Conservation (phyloP, 345 rosid genomes). For the Arabis alpina region DNA sequence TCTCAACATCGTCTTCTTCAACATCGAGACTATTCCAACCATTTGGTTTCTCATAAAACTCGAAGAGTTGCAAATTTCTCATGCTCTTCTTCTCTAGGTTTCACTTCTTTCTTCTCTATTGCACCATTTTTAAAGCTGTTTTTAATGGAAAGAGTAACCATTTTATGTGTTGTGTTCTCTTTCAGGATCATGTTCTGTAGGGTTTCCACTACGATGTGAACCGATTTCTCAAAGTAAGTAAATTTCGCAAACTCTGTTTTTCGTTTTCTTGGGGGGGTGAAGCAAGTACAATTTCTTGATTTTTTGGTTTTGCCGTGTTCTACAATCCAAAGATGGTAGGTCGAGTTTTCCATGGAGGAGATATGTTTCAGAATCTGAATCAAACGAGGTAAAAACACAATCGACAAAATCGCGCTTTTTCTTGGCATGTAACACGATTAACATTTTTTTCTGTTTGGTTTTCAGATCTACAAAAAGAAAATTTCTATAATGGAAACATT, state of each 20-base stretch:
- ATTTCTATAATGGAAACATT: conserved; percentile 55
- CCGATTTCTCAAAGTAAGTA: conserved; percentile 44
- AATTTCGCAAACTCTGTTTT: conserved; percentile 23
- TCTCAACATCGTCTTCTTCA: conserved; percentile 38
- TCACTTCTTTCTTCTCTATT: conserved; percentile 10
- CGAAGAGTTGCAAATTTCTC: conserved; percentile 19
- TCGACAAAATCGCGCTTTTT: not conserved
- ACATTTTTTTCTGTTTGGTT: conserved; percentile 23
- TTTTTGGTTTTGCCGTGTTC: not conserved
- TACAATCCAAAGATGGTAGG: conserved; percentile 37
- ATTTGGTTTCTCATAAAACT: not conserved
- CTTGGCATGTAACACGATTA: conserved; percentile 18
- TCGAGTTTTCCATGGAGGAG: conserved; percentile 43
- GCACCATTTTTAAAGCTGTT: not conserved
- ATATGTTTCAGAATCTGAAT: conserved; percentile 46
- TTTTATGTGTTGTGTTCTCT: conserved; percentile 6
- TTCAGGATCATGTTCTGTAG: conserved; percentile 23
- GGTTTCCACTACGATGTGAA: conserved; percentile 31
- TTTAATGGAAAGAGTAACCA: too few relatives aligned
- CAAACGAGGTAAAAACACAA: conserved; percentile 50
- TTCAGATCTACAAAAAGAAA: conserved; percentile 49
- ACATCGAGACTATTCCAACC: conserved; percentile 19
- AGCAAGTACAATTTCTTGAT: not conserved
- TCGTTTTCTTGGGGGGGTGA: not conserved
- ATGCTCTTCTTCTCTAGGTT: conserved; percentile 36